Evolutionary conservation across 805 yeast genomes (phyloP).

Genomic region (Wickerhamiella vanderwaltii): DNA sequence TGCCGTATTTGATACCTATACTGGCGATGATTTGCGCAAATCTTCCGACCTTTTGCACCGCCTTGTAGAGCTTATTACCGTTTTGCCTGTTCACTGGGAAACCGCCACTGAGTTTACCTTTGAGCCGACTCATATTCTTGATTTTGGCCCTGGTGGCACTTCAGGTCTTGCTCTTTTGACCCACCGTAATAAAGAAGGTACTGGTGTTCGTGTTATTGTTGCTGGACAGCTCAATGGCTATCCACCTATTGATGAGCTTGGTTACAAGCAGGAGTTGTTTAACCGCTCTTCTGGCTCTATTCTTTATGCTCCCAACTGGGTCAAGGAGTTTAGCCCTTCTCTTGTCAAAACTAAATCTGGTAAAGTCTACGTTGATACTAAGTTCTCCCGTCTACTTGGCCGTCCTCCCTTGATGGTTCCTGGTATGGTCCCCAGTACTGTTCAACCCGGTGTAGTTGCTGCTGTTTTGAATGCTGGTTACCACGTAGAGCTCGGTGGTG

Average conservation of each 20-base stretch:
- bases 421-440: slow-evolving; percentile 99
- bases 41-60: slow-evolving; percentile 50
- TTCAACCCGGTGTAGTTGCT: slow-evolving; percentile 84
- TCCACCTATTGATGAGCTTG: slow-evolving; percentile 68
- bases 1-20: slow-evolving; percentile 85
- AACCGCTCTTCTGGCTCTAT: slow-evolving; percentile 53
- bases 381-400: slow-evolving; percentile 81
- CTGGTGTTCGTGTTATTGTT: slow-evolving; percentile 87
- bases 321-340: slow-evolving; percentile 73
- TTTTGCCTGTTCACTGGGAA: slow-evolving; percentile 93
- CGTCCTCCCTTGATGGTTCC: slow-evolving; percentile 96
- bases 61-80: slow-evolving; percentile 70
- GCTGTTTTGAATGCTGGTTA: slow-evolving; percentile 94
- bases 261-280: slow-evolving; percentile 91
- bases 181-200: slow-evolving; percentile 96
- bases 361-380: slow-evolving; percentile 79
- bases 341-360: slow-evolving; percentile 55
- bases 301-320: slow-evolving; percentile 85
- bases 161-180: slow-evolving; percentile 94
- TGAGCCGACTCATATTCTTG: slow-evolving; percentile 75
- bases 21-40: slow-evolving; percentile 65
- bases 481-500: slow-evolving; percentile 97
- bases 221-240: slow-evolving; percentile 78
- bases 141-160: slow-evolving; percentile 98
- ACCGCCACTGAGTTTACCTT: slow-evolving; percentile 53